Base-by-base conservation (phyloP, 768 basidiomycete genomes). In the Naganishia friedmannii region DNA sequence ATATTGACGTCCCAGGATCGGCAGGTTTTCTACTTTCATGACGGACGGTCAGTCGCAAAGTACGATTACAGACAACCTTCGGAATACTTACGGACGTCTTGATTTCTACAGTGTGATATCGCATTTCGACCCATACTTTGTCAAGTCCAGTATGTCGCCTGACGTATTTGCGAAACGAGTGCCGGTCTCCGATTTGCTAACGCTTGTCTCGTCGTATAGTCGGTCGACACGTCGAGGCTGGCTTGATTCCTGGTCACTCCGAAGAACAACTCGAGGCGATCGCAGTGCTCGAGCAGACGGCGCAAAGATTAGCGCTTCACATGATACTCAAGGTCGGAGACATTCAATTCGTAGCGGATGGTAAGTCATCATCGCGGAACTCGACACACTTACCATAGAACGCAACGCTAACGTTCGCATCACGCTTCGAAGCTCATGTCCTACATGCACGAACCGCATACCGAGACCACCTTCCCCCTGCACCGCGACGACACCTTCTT, bases 261-360 rank as follows among this genome's bases (percentile, higher is more conserved):
- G 31, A 53, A 1, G 74, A 70, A 34, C 80, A 81, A 65, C 63
- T 74, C 4, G 73, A 77, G 21, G 80, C 80, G 1, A 74, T 81
- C 28, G 54, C 77, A 34, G 73, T 75, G 8, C 72, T 80, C 26
- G 80, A 81, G 60, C 72, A 78, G 17, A 78, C 75, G 10, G 80
- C 80, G 15, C 70, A 76, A 53, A 46, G 77, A 21, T 60, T 78
- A 23, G 71, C 77, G 9, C 65, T 81, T 15, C 79, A 81, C 56
- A 81, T 81, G 80, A 69, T 81, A 19, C 69, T 81, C 0, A 71
- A 74, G 37, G 77, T 77, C 2, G 80, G 78, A 34, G 78, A 80
- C 66, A 77, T 80, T 45, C 79, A 80, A 63, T 76, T 79, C 42
- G 73, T 80, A 5, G 76, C 78, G 3, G 75, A 79, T 54, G 75